A percentile compares a stretch with the other conserved stretches of the same genome.
Evolutionary conservation across 108 stramenopile genomes (phyloP).

Genomic region (Cylindrotheca closterium): DNA sequence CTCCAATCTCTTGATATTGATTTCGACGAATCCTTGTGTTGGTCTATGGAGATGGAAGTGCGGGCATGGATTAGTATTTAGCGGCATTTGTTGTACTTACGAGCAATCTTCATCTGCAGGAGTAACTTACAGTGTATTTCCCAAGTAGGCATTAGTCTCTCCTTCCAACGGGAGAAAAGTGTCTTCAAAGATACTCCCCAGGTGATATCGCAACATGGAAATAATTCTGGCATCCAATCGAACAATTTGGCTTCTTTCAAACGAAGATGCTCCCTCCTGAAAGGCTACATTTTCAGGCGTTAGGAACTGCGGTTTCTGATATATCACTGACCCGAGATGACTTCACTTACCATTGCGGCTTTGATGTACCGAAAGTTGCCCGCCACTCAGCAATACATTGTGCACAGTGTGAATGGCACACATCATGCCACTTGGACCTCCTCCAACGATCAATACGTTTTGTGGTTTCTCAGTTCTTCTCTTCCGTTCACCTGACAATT

Average conservation of each 20-base stretch:
- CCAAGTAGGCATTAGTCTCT: slow-evolving; percentile 36
- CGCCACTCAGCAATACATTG: slow-evolving; percentile 27
- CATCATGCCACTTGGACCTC: slow-evolving; percentile 33
- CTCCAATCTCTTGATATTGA: slow-evolving; percentile 41
- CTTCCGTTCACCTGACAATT: slow-evolving; percentile 9
- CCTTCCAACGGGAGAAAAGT: slow-evolving; percentile 26
- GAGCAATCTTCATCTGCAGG: too few species aligned
- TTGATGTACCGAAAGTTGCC: slow-evolving; percentile 28
- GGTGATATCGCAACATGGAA: slow-evolving; percentile 35
- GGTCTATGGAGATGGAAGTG: too few species aligned
- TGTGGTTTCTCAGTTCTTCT: slow-evolving; percentile 27
- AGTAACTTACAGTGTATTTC: slow-evolving; percentile 39
- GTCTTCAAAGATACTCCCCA: slow-evolving; percentile 36
- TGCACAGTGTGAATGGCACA: slow-evolving; percentile 29
- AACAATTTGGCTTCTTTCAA: slow-evolving; percentile 42
- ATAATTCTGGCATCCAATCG: slow-evolving; percentile 39
- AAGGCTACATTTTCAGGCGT: not conserved
- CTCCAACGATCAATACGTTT: slow-evolving; percentile 25
- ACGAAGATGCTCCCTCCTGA: slow-evolving; percentile 21
- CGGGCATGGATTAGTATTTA: too few species aligned
- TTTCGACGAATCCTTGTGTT: slow-evolving; percentile 43
- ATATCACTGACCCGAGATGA: too few species aligned
- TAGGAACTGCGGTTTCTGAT: too few species aligned
- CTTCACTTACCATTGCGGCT: too few species aligned
- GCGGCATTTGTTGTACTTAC: too few species aligned